phyloP scores from a whole-genome alignment of 179 eudicot species.

The Patellifolia procumbens region DNA sequence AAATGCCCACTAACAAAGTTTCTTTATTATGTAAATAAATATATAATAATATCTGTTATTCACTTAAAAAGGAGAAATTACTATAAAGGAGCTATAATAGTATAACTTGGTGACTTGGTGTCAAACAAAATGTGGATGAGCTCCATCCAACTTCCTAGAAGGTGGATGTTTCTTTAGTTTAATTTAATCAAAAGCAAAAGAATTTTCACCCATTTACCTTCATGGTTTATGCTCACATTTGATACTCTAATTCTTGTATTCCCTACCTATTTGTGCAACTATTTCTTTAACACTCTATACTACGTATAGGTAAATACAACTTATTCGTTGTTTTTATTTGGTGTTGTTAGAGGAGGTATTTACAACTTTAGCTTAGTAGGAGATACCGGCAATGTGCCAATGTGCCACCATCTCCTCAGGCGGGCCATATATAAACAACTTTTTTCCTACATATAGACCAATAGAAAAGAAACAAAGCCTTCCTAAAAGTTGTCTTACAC shows the following conservation, averaged over 20 bases:
- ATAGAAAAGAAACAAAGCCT: too few relatives aligned
- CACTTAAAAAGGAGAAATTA: conserved; percentile 7
- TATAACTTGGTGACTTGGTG: conserved; percentile 44
- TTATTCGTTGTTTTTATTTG: too few relatives aligned
- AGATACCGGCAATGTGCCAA: too few relatives aligned
- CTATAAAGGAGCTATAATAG: conserved; percentile 16
- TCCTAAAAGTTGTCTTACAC: too few relatives aligned
- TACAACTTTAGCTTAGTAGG: neutral
- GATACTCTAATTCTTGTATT: conserved; percentile 32
- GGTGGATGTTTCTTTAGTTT: conserved; percentile 40
- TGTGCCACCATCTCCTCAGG: too few relatives aligned
- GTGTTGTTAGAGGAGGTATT: too few relatives aligned
- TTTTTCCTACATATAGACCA: too few relatives aligned
- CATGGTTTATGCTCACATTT: conserved; percentile 32
- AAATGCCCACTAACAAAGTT: conserved; percentile 41
- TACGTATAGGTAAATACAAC: neutral
- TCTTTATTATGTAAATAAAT: conserved; percentile 8
- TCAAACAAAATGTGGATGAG: conserved; percentile 37
- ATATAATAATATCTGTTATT: neutral
- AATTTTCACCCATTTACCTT: conserved; percentile 40
- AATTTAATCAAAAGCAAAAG: conserved; percentile 41
- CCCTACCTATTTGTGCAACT: conserved; percentile 25
- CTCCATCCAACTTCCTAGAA: conserved; percentile 37
- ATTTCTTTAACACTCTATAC: conserved; percentile 12
- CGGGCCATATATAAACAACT: too few relatives aligned